Evolutionary conservation across 179 eudicot species (phyloP).

Genomic region (Corrigiola litoralis): DNA sequence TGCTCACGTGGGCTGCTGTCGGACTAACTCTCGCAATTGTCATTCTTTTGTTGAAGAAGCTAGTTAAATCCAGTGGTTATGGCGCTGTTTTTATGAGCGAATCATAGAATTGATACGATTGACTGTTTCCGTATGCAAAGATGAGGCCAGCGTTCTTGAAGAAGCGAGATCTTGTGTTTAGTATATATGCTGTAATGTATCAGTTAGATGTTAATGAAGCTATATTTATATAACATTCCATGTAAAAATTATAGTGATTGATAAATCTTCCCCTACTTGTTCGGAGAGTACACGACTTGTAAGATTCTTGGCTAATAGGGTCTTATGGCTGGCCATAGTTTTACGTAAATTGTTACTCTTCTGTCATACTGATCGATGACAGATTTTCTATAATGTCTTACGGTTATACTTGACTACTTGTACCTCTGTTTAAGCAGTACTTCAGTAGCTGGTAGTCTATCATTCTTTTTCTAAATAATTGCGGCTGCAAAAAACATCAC

Average conservation of each 20-base stretch:
- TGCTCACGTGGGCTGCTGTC: conserved; percentile 85
- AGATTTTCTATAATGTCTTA: too few relatives aligned
- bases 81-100: conserved; percentile 74
- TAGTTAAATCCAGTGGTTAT: conserved; percentile 72
- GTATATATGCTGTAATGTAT: conserved; percentile 16
- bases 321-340: too few relatives aligned
- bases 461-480: too few relatives aligned
- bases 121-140: conserved; percentile 9
- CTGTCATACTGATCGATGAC: too few relatives aligned
- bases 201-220: conserved; percentile 17
- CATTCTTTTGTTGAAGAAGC: conserved; percentile 76
- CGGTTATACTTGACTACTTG: too few relatives aligned
- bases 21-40: conserved; percentile 84
- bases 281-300: not conserved
- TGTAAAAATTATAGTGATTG: conserved; percentile 6
- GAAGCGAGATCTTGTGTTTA: not conserved
- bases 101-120: conserved; percentile 37
- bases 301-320: not conserved
- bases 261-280: not conserved
- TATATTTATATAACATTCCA: conserved; percentile 5
- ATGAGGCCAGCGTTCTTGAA: conserved; percentile 2
- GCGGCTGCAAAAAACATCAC: too few relatives aligned
- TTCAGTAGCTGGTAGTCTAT: too few relatives aligned
- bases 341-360: too few relatives aligned
- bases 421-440: too few relatives aligned